A percentile compares a stretch with the other conserved stretches of the same genome.
phyloP scores from a whole-genome alignment of 768 basidiomycete species.

The Tulasnella sp. region DNA sequence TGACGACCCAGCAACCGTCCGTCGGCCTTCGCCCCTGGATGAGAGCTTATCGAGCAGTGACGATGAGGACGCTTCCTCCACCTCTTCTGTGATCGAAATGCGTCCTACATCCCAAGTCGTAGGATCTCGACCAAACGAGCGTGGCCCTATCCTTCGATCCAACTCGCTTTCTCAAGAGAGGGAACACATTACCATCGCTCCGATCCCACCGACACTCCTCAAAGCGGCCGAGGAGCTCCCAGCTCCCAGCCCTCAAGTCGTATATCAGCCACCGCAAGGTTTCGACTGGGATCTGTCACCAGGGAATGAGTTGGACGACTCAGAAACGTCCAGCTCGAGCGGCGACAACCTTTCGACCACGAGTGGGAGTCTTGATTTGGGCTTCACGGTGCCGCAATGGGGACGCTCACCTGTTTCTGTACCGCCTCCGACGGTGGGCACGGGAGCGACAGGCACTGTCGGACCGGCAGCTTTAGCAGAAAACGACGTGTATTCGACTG shows the following conservation, averaged over 20 bases:
- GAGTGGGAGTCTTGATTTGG: constrained; percentile 1
- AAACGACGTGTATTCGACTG: not conserved
- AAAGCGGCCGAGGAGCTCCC: constrained; percentile 45
- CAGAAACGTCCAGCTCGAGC: constrained; percentile 1
- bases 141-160: constrained; percentile 1
- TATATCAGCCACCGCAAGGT: constrained; percentile 20
- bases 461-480: constrained; percentile 7
- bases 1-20: constrained; percentile 25
- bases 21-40: not conserved
- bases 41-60: constrained; percentile 20
- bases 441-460: constrained; percentile 1
- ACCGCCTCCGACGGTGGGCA: constrained; percentile 5
- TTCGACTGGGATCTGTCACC: constrained; percentile 13
- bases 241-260: constrained; percentile 19
- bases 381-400: constrained; percentile 11
- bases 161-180: constrained; percentile 21
- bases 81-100: constrained; percentile 41
- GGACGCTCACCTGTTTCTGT: not conserved
- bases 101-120: constrained; percentile 22
- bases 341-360: not conserved
- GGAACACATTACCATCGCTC: constrained; percentile 58
- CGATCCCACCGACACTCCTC: constrained; percentile 71
- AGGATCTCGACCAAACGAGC: constrained; percentile 16
- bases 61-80: constrained; percentile 34
- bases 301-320: not conserved